Evolutionary conservation across 2,329 filamentous ascomycete species (phyloP), one percentile per base, ranked within the genome.

Genomic region (Penicillium fuscoglaucum): DNA sequence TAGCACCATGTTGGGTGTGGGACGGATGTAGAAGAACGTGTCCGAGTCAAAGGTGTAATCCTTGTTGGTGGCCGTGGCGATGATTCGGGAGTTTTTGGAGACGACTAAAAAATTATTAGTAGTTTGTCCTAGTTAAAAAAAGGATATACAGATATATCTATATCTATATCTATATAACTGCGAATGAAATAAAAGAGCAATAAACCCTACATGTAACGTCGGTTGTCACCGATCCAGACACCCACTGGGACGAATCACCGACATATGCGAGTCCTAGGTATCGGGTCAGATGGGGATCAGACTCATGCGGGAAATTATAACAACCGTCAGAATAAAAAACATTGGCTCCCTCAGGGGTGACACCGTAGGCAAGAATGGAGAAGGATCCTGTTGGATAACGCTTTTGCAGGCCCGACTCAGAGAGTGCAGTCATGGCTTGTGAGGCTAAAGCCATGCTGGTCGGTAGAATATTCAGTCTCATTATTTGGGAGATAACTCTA

Each of bases 301-400:
- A 13, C n/a, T 21, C 1, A 33, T 19, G 3, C 8, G 10, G 12
- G 2, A 2, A 31, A 17, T 26, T 0, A 19, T 17, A n/a, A 7
- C 29, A 9, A 65, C 64, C 64, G 17, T 66, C 64, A 0, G 64
- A 65, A 28, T 59, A 66, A 33, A 66, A 65, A 4, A 65, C 48
- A 1, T 40, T 52, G 10, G 63, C 45, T 7, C 29, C 47, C 3
- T 40, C 37, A 15, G 53, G 46, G 1, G 39, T 52, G 5, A 62
- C 37, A 10, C 57, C 58, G 26, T 65, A 66, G 10, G 63, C 64
- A 24, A 65, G 28, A 21, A 66, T 50, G 3, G 49, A 54, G 41
- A 66, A 66, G 4, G 61, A 56, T 29, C 58, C 61, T 4, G 45
- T 50, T 15, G 61, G 59, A 44, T 59, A 60, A 28, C 63, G 64